Percentiles rank a stretch among this genome's conserved stretches.
Evolutionary conservation across 2,329 filamentous ascomycete genomes (phyloP).

Genomic region (Botrytis paeoniae): DNA sequence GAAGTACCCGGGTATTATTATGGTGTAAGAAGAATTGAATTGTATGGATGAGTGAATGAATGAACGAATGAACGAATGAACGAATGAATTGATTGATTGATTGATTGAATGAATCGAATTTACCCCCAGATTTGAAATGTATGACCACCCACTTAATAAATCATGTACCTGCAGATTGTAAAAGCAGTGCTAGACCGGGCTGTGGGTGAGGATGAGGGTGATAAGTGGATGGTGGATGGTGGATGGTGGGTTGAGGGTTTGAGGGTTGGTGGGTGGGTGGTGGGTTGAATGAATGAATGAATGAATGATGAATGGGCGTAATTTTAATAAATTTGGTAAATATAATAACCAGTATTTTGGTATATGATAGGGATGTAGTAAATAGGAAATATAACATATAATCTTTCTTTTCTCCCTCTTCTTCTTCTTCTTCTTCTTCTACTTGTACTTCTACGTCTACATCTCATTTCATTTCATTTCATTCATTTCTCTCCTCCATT

Average conservation of each 20-base stretch:
- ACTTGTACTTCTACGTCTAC: neutral
- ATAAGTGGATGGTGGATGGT: neutral
- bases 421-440: neutral
- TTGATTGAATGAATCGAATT: neutral
- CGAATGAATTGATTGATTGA: too few species aligned
- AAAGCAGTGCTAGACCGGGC: neutral
- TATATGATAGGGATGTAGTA: too few species aligned
- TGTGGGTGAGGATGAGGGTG: neutral
- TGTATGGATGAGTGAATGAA: too few species aligned
- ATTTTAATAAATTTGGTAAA: neutral
- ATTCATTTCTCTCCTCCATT: too few species aligned
- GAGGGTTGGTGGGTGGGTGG: neutral
- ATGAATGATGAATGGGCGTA: neutral
- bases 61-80: neutral
- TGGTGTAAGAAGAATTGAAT: neutral
- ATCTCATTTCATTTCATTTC: too few species aligned
- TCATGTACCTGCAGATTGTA: constrained; percentile 5
- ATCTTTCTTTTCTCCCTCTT: too few species aligned
- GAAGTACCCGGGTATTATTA: neutral
- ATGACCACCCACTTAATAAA: neutral
- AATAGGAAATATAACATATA: too few species aligned
- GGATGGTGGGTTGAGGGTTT: too few species aligned
- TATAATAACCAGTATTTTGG: too few species aligned
- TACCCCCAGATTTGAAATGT: neutral
- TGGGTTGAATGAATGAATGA: neutral